Conservation (phyloP, 441 rosid species). For the Capsella rubella region DNA sequence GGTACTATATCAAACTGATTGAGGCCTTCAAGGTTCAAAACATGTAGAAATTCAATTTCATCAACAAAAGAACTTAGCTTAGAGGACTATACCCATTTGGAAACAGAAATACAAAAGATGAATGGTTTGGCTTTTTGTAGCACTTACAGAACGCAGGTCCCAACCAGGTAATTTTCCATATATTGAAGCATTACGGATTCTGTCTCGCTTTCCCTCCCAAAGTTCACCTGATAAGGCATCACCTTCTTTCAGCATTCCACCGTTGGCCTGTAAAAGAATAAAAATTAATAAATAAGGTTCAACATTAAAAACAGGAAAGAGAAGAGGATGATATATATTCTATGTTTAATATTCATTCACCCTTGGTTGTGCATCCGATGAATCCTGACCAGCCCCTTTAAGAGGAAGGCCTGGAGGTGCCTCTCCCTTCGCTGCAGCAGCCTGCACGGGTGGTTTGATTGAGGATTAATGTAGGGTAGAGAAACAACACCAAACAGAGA, state of each 20-base stretch:
- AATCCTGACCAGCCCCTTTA: slow-evolving; percentile 98
- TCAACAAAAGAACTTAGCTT: slow-evolving; percentile 9
- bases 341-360: slow-evolving; percentile 48
- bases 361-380: slow-evolving; percentile 88
- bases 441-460: slow-evolving; percentile 54
- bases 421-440: slow-evolving; percentile 99
- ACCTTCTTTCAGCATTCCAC: slow-evolving; percentile 80
- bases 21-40: background rate
- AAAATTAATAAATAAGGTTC: slow-evolving; percentile 5
- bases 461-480: slow-evolving; percentile 19
- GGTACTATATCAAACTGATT: background rate
- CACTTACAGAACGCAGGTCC: slow-evolving; percentile 98
- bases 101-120: slow-evolving; percentile 9
- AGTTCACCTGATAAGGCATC: slow-evolving; percentile 97
- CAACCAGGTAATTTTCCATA: slow-evolving; percentile 91
- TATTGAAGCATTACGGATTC: slow-evolving; percentile 83
- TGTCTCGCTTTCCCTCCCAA: slow-evolving; percentile 89
- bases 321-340: background rate
- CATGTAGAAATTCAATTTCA: background rate
- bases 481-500: slow-evolving; percentile 23
- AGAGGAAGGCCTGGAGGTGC: slow-evolving; percentile 99
- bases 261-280: slow-evolving; percentile 64
- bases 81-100: slow-evolving; percentile 16
- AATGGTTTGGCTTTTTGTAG: slow-evolving; percentile 35
- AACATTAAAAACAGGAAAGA: slow-evolving; percentile 31